Conservation (phyloP, 148 eudicot species). For the Beta vulgaris region DNA sequence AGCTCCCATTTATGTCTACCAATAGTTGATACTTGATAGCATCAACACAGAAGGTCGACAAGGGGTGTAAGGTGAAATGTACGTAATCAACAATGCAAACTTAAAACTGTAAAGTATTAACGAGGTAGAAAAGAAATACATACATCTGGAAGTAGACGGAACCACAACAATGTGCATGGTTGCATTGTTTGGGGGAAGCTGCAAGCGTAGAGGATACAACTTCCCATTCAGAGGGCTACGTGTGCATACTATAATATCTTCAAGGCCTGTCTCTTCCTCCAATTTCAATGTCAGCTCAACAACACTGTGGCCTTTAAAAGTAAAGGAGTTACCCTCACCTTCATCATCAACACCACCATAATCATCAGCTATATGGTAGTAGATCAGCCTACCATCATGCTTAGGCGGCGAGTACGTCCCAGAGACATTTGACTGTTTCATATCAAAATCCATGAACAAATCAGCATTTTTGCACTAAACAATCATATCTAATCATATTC, state of each 20-base stretch:
- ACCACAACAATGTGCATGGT: slow-evolving; percentile 62
- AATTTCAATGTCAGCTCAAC: slow-evolving; percentile 49
- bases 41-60: not conserved
- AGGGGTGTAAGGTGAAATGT: no score
- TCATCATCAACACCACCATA: slow-evolving; percentile 35
- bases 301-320: slow-evolving; percentile 56
- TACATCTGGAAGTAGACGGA: slow-evolving; percentile 41
- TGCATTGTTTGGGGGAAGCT: slow-evolving; percentile 62
- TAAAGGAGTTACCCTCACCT: slow-evolving; percentile 35
- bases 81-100: not conserved
- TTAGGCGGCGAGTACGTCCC: slow-evolving; percentile 44
- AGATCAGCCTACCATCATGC: slow-evolving; percentile 57
- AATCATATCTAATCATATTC: not conserved
- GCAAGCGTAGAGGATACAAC: slow-evolving; percentile 57
- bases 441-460: not conserved
- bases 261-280: slow-evolving; percentile 54
- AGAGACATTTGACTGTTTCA: slow-evolving; percentile 63
- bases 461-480: not conserved
- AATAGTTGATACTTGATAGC: not conserved
- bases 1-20: no score
- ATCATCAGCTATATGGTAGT: slow-evolving; percentile 51
- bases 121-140: not conserved
- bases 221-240: slow-evolving; percentile 64
- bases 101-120: not conserved
- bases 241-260: slow-evolving; percentile 46